Evolutionary conservation across 495 filamentous ascomycete genomes (phyloP), one percentile per base, ranked within the genome.

Genomic region (Podospora pseudoanserina): DNA sequence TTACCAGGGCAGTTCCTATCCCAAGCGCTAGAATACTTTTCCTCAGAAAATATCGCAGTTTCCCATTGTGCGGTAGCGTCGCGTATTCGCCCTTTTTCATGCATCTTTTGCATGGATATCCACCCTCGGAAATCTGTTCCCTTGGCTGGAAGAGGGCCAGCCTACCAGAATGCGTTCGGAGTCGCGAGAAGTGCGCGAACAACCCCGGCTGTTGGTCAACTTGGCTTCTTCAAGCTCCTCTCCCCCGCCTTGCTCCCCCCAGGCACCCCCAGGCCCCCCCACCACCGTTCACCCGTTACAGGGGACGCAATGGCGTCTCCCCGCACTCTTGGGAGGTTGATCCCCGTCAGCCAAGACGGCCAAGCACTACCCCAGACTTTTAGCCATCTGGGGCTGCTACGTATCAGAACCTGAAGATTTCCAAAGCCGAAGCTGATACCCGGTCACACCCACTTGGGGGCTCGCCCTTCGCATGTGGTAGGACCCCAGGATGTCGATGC

Each of bases 141-240:
- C 27, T 15, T 39, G 7, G 30, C 34, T 15, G 23, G 16, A 39
- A 27, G 4, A 69, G 23, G n/a, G 49, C 30, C 55, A 54, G 18
- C 62, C 18, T 63, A n/a, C 18, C 4, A 28, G 30, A 39, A 49
- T 30, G 30, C 6, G 15, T 56, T 73, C 70, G 70, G 72, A 68
- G 62, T 72, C 72, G 72, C 72, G 72, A 74, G 67, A 16, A 54
- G 61, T 23, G 60, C 30, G 64, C 70, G 72, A 69, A 56, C 13
- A 13, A 19, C 16, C n/a, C 28, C 19, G 16, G 32, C 53, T 49
- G 28, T 30, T n/a, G 28, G 30, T 19, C 49, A 19, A 58, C 19
- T 55, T 64, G 53, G 59, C 11, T 55, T 65, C 39, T 49, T 3
- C 39, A 11, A 49, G 39, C 39, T 61, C 34, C 63, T 60, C 54